These are phyloP conservation scores for Colletotrichum spinosum DNA, from an alignment of 2,329 filamentous ascomycete species.

Conservation along the genomic window DNA sequence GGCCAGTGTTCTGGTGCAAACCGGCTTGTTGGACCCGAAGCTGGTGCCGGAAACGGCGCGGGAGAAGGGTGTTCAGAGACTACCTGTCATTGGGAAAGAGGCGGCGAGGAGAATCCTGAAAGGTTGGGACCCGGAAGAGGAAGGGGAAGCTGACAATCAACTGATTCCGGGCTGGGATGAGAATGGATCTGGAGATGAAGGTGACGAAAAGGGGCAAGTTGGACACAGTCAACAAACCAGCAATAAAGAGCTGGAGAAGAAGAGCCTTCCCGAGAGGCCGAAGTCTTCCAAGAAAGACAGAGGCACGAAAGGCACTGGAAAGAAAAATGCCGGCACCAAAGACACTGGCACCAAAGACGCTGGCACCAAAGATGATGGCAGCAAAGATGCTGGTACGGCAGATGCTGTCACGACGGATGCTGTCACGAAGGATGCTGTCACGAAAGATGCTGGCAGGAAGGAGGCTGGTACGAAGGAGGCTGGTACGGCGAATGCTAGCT, in stretches of 20 bases:
- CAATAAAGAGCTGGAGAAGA: neutral
- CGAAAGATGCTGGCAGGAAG: neutral
- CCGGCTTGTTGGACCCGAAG: slow-evolving; percentile 64
- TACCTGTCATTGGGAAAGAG: slow-evolving; percentile 54
- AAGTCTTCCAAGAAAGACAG: neutral
- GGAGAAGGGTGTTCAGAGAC: slow-evolving; percentile 47
- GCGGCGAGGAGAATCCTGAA: slow-evolving; percentile 52
- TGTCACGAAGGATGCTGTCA: no score
- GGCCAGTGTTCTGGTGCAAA: slow-evolving; percentile 68
- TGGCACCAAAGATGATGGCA: no score
- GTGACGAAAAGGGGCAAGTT: neutral
- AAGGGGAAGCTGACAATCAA: slow-evolving; percentile 57
- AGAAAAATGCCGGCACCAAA: neutral
- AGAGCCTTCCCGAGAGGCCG: neutral
- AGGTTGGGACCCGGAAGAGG: slow-evolving; percentile 48
- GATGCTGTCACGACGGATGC: neutral
- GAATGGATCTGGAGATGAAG: slow-evolving; percentile 1
- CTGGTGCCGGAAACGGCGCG: slow-evolving; percentile 49
- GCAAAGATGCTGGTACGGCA: neutral
- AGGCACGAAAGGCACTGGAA: neutral
- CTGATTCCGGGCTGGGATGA: slow-evolving; percentile 52
- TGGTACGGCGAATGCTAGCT: no score
- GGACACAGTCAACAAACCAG: neutral
- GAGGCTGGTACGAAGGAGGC: no score
- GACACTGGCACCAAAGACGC: neutral